Conservation (phyloP, 345 rosid species). For the Pugionium cornutum region DNA sequence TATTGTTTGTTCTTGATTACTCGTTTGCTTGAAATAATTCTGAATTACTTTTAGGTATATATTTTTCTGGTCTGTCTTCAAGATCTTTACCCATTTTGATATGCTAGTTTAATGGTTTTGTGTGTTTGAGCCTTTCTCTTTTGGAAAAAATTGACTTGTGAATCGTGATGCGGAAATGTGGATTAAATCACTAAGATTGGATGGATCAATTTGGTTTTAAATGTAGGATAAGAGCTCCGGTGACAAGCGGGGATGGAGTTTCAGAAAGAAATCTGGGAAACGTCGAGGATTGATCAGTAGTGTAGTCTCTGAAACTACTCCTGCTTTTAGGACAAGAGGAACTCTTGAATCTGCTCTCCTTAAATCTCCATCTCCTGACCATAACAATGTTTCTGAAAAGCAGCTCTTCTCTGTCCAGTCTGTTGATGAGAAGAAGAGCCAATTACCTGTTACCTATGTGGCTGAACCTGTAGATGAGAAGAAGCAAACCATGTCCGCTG, state of each 20-base stretch:
- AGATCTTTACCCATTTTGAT: neutral
- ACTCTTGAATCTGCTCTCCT: constrained; percentile 54
- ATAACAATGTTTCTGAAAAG: constrained; percentile 24
- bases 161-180: constrained; percentile 5
- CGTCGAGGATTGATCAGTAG: constrained; percentile 66
- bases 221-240: constrained; percentile 58
- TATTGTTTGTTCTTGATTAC: neutral
- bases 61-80: neutral
- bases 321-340: constrained; percentile 47
- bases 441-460: constrained; percentile 31
- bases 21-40: no score
- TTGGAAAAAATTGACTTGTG: neutral
- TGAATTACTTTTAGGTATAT: no score
- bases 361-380: constrained; percentile 45
- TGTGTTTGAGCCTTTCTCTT: no score
- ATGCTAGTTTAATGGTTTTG: no score
- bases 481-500: neutral
- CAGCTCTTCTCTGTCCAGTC: no score
- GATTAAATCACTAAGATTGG: neutral
- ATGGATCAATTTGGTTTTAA: neutral
- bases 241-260: constrained; percentile 79
- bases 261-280: constrained; percentile 70
- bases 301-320: constrained; percentile 49
- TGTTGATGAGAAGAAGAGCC: constrained; percentile 49
- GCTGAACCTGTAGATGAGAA: constrained; percentile 34